Evolutionary conservation across 345 rosid genomes (phyloP), one percentile per base, ranked within the genome.

Genomic region (Eucalyptus paniculata): DNA sequence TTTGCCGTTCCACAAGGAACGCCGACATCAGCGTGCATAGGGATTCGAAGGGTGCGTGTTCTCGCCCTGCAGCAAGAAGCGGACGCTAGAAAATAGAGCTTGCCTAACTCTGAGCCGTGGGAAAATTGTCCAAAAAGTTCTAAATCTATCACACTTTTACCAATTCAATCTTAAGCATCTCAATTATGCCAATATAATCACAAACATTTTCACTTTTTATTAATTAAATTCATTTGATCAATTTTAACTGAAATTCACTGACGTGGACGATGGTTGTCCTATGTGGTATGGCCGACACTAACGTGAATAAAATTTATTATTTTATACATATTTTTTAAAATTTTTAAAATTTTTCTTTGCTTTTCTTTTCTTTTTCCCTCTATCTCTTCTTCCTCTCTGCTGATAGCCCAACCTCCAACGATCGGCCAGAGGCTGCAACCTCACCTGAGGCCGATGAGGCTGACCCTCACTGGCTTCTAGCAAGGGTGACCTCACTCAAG

Each of bases 281-380:
- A 56, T 23, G 28, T 56, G 19, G 1, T 3, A 56, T 3, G 12
- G 1, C 1, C 0, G 1, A 0, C 1, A 0, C 6, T 56, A 56
- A 56, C 1, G 6, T 24, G 0, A 10, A 24, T 56, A 24, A 56
- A 53, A 21, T 21, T 53, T 21, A 21, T 53, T 53, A 53, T 53
- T 53, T 53, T 53, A 53, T 53, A 18, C 1, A 18, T 50, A 51
- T 18, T 18, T 21, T 56, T 23, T 23, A 0, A 23, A 9, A 4
- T 23, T 56, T 56, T 56, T 23, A 0, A 8, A 53, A 9, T 1
- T 23, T 56, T 23, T 9, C 26, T 56, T 56, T 23, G 0, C 13
- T 24, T 24, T 23, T 56, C 1, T 56, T 56, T 56, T 23, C 3
- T 24, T 56, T 56, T 56, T 53, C 5, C 24, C 28, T 10, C 13